Percentiles rank a stretch among this genome's conserved stretches.
Evolutionary conservation across 441 rosid genomes (phyloP).

Genomic region (Eutrema salsugineum): DNA sequence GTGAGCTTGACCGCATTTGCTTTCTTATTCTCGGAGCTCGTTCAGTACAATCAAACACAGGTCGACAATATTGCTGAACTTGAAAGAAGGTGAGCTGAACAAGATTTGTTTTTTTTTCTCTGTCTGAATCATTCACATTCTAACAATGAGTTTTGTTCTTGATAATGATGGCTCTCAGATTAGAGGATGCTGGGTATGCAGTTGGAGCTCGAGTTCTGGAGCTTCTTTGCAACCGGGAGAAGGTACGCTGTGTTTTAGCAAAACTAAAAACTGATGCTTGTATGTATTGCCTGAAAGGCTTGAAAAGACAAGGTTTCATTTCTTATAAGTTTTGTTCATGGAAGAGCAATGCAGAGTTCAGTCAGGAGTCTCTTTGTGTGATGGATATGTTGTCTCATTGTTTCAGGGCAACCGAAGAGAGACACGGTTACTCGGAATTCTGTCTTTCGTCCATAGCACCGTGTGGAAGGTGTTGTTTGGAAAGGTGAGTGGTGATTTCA

Average conservation of each 20-base stretch:
- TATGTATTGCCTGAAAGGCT: not conserved
- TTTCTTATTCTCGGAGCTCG: constrained; percentile 95
- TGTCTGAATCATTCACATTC: not conserved
- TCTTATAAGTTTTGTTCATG: not conserved
- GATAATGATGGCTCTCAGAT: constrained; percentile 40
- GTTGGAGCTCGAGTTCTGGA: constrained; percentile 90
- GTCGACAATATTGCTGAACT: constrained; percentile 94
- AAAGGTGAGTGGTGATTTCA: constrained; percentile 47
- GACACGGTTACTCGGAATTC: constrained; percentile 84
- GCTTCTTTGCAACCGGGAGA: constrained; percentile 91
- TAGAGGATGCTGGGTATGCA: constrained; percentile 97
- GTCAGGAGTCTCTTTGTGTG: not conserved
- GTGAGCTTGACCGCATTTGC: constrained; percentile 95
- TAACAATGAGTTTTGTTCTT: constrained; percentile 5
- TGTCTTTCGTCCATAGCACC: constrained; percentile 93
- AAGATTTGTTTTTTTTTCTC: not conserved
- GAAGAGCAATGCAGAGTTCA: not conserved
- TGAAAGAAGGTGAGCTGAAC: constrained; percentile 63
- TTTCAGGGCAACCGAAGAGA: constrained; percentile 95
- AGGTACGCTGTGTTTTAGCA: constrained; percentile 36
- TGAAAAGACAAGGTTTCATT: not conserved
- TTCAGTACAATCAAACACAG: constrained; percentile 93
- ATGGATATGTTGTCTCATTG: constrained; percentile 1
- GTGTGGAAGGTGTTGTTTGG: constrained; percentile 99
- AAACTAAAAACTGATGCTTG: not conserved